Base-by-base conservation (phyloP, 2,329 filamentous ascomycete species). In the Botryotinia narcissicola region DNA sequence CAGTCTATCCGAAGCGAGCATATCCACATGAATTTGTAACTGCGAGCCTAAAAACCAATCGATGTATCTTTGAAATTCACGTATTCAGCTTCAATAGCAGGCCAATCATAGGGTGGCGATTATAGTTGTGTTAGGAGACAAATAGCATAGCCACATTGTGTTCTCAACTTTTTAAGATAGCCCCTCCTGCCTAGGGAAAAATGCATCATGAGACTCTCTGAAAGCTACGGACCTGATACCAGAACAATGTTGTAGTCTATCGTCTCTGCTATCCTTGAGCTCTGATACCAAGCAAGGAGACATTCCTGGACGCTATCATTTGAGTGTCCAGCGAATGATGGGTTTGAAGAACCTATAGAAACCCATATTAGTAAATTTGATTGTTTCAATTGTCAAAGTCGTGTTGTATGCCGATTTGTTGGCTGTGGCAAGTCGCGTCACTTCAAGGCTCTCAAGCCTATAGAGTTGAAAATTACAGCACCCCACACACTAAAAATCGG, bases 321-420 rank as follows among this genome's bases (percentile, higher is more conserved):
- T 48, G 9, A 66, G 10, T 29, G 35, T 40, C 48, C 16, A 63
- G 25, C 46, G 25, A 54, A 37, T 40, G 35, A 54, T 67, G n/a
- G 4, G 8, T 12, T 12, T 35, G 20, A 25, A 18, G 2, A 29
- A 54, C 29, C 6, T 25, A 54, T n/a, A 67, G 32, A 29, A 51
- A 29, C 44, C 2, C 25, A 8, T 16, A 51, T 20, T 35, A 18
- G 32, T n/a, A 51, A 35, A 46, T 40, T 51, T 18, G 25, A 67
- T n/a, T 18, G 46, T 68, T 68, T 40, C 46, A 54, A 42, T 16
- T 54, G 20, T 54, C 14, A 67, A 40, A 22, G 35, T 68, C 64
- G 64, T 68, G 64, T 68, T 68, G 35, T 68, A 5, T 54, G 46
- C 64, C 35, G 25, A 68, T 68, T 68, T 68, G 64, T 40, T 54